Percentiles rank a stretch among this genome's conserved stretches.
phyloP scores from a whole-genome alignment of 768 basidiomycete species.

The Rhizopogon rudus region DNA sequence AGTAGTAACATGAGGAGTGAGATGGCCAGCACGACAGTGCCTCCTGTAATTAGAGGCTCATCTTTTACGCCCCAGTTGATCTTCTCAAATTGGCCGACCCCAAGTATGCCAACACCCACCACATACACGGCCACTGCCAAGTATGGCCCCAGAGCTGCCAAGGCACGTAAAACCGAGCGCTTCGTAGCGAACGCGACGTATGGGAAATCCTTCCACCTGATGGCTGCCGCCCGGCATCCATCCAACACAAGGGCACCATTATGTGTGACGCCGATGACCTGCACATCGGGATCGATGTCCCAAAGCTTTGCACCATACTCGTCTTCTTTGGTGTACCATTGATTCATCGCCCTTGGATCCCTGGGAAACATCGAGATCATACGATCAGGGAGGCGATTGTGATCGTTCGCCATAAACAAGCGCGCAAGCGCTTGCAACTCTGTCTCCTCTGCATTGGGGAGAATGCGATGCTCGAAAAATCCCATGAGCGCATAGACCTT shows the following conservation, averaged over 20 bases:
- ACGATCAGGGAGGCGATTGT: conserved; percentile 14
- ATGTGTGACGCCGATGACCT: conserved; percentile 16
- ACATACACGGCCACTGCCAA: conserved; percentile 3
- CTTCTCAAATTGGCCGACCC: background rate
- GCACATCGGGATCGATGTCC: conserved; percentile 14
- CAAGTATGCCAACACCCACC: background rate
- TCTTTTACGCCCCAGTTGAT: too few species aligned
- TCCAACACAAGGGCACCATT: conserved; percentile 14
- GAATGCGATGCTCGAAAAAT: conserved; percentile 21
- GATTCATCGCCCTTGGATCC: background rate
- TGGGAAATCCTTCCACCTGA: conserved; percentile 22
- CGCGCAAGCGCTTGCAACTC: conserved; percentile 16
- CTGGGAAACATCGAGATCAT: conserved; percentile 18
- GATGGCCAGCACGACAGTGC: background rate
- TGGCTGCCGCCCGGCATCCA: conserved; percentile 16
- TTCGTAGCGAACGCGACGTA: conserved; percentile 9
- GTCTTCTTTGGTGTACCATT: conserved; percentile 19
- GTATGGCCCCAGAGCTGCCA: conserved; percentile 6
- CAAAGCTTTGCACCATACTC: conserved; percentile 11
- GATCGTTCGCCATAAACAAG: conserved; percentile 21
- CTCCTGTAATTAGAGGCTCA: background rate
- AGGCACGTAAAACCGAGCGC: conserved; percentile 8
- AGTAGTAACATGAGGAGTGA: conserved; percentile 9
- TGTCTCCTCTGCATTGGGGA: conserved; percentile 11
- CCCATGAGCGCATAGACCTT: conserved; percentile 23